These are phyloP conservation scores for Chytridium lagenaria DNA, from an alignment of 371 early-diverging fungal species.

Conservation along the genomic window DNA sequence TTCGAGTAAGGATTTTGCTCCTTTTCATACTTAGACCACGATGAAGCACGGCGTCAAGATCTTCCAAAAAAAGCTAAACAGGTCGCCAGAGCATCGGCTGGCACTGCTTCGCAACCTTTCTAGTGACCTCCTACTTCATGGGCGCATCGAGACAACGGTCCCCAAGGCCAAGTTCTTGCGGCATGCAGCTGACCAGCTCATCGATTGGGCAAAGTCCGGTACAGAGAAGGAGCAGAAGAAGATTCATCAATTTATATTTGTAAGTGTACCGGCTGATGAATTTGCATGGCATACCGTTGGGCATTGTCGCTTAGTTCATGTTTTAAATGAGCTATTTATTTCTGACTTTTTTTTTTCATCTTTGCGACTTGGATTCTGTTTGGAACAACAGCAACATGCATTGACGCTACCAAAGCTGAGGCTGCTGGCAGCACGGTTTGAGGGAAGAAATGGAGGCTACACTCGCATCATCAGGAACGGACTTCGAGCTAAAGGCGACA, in stretches of 20 bases:
- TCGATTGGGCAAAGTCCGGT: slow-evolving; percentile 35
- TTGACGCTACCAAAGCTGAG: slow-evolving; percentile 76
- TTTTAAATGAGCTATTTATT: neutral
- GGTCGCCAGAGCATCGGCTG: slow-evolving; percentile 77
- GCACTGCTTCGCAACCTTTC: slow-evolving; percentile 85
- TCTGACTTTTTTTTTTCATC: neutral
- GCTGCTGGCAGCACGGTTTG: slow-evolving; percentile 84
- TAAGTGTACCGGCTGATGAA: slow-evolving; percentile 21
- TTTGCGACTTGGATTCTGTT: neutral
- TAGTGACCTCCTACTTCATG: slow-evolving; percentile 86
- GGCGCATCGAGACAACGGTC: slow-evolving; percentile 91
- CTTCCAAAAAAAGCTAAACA: slow-evolving; percentile 66
- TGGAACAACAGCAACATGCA: slow-evolving; percentile 9
- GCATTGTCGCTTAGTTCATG: neutral
- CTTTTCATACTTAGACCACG: too few relatives aligned
- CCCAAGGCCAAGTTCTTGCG: slow-evolving; percentile 93
- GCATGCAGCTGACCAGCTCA: slow-evolving; percentile 81
- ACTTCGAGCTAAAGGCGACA: slow-evolving; percentile 72
- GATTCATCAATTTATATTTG: slow-evolving; percentile 36
- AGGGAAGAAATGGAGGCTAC: slow-evolving; percentile 84
- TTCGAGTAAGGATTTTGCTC: too few relatives aligned
- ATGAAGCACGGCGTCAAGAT: slow-evolving; percentile 54
- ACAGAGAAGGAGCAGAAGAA: slow-evolving; percentile 20
- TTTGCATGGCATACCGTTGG: neutral
- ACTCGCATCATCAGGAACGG: slow-evolving; percentile 87